Conservation (phyloP, 2,329 filamentous ascomycete species). For the Ramichloridium luteum region DNA sequence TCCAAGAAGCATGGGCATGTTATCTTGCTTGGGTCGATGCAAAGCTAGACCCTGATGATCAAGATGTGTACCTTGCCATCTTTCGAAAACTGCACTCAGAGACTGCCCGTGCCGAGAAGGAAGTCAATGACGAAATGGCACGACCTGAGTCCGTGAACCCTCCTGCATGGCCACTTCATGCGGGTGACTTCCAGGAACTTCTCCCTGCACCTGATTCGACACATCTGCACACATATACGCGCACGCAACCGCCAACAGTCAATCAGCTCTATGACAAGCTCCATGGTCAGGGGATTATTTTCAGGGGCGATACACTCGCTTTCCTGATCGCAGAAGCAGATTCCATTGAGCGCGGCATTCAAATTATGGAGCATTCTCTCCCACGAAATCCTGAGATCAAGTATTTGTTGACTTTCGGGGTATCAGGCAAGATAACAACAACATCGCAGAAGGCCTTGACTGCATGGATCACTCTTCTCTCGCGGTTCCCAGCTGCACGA, state of each 20-base stretch:
- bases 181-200: constrained; percentile 49
- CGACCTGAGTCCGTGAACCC: background rate
- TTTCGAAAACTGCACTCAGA: constrained; percentile 41
- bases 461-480: constrained; percentile 43
- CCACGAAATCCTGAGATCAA: constrained; percentile 8
- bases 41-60: constrained; percentile 21
- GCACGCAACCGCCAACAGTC: constrained; percentile 48
- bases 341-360: constrained; percentile 35
- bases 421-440: background rate
- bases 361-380: constrained; percentile 31
- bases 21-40: constrained; percentile 45
- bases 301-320: constrained; percentile 39
- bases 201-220: constrained; percentile 44
- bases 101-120: constrained; percentile 3
- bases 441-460: constrained; percentile 29
- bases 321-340: constrained; percentile 45
- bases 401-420: constrained; percentile 2
- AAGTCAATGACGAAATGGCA: constrained; percentile 10
- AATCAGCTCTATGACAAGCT: constrained; percentile 49
- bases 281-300: constrained; percentile 37
- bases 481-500: constrained; percentile 29
- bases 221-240: constrained; percentile 53
- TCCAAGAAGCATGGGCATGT: constrained; percentile 53
- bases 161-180: constrained; percentile 28
- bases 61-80: constrained; percentile 43